A percentile compares a stretch with the other conserved stretches of the same genome.
Evolutionary conservation across 306 rosid species (phyloP).

Genomic region (Corylus heterophylla): DNA sequence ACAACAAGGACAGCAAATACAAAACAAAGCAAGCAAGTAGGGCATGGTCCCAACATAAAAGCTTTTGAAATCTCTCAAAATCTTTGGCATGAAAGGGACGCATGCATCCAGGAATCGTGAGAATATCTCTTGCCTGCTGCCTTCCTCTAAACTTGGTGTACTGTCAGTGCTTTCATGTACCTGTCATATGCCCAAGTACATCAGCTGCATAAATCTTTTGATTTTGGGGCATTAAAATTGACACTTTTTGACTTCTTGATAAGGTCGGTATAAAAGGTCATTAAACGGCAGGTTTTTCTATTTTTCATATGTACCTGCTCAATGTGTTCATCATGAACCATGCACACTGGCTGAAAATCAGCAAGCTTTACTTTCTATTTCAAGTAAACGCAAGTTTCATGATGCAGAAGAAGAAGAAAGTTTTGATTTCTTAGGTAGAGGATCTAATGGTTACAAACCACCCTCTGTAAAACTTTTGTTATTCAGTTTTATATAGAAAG

Average conservation of each 20-base stretch:
- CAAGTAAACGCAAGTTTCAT: no score
- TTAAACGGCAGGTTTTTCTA: not conserved
- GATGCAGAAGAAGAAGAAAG: no score
- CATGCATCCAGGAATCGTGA: not conserved
- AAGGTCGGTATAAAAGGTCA: not conserved
- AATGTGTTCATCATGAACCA: no score
- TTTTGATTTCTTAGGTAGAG: no score
- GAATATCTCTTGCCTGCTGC: not conserved
- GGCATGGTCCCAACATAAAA: no score
- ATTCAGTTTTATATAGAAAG: no score
- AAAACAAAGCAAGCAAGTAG: not conserved
- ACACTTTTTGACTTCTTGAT: not conserved
- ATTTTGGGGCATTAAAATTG: constrained; percentile 2
- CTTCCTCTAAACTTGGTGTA: not conserved
- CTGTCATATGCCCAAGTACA: not conserved
- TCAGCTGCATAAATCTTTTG: not conserved
- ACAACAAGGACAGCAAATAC: not conserved
- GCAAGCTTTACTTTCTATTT: no score
- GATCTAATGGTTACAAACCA: no score
- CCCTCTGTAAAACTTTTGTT: no score
- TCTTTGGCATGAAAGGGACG: not conserved
- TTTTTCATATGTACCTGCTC: not conserved
- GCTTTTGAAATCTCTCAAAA: not conserved
- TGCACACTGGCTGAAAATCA: no score
- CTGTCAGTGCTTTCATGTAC: not conserved